A percentile compares a stretch with the other conserved stretches of the same genome.
Evolutionary conservation across 768 basidiomycete genomes (phyloP).

Genomic region (Trametes cingulata): DNA sequence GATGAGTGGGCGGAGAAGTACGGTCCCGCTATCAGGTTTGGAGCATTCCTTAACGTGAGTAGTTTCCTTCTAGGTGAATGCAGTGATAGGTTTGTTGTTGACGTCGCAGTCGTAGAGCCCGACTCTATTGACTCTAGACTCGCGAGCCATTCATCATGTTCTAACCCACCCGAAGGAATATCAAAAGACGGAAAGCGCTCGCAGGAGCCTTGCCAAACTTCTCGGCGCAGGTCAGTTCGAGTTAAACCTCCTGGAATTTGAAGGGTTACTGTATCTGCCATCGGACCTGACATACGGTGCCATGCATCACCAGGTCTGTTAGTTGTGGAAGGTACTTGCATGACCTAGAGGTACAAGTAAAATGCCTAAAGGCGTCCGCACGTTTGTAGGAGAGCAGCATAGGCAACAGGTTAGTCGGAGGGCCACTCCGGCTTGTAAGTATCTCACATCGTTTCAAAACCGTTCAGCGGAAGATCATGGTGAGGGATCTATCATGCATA

Average conservation of each 20-base stretch:
- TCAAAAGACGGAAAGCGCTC: conserved; percentile 51
- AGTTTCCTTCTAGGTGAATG: too few species aligned
- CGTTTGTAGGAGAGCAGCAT: conserved; percentile 33
- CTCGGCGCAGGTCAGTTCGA: conserved; percentile 42
- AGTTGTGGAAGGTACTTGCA: conserved; percentile 37
- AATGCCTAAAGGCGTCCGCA: too few species aligned
- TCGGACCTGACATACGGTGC: too few species aligned
- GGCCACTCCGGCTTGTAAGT: too few species aligned
- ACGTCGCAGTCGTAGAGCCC: not conserved
- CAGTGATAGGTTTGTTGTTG: too few species aligned
- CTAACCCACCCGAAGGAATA: conserved; percentile 57
- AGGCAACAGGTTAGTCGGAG: conserved; percentile 37
- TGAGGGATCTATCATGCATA: not conserved
- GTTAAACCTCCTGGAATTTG: too few species aligned
- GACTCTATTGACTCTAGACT: conserved; percentile 40
- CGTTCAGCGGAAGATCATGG: conserved; percentile 31
- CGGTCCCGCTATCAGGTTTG: not conserved
- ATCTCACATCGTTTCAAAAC: too few species aligned
- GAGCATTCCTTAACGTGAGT: conserved; percentile 8
- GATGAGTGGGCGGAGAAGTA: not conserved
- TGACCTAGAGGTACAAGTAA: too few species aligned
- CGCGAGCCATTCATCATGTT: conserved; percentile 65
- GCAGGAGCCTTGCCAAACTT: conserved; percentile 41
- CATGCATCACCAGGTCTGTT: conserved; percentile 44
- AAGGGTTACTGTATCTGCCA: too few species aligned